Evolutionary conservation across 148 eudicot species (phyloP), one percentile per base, ranked within the genome.

Genomic region (Chenopodium suecicum): DNA sequence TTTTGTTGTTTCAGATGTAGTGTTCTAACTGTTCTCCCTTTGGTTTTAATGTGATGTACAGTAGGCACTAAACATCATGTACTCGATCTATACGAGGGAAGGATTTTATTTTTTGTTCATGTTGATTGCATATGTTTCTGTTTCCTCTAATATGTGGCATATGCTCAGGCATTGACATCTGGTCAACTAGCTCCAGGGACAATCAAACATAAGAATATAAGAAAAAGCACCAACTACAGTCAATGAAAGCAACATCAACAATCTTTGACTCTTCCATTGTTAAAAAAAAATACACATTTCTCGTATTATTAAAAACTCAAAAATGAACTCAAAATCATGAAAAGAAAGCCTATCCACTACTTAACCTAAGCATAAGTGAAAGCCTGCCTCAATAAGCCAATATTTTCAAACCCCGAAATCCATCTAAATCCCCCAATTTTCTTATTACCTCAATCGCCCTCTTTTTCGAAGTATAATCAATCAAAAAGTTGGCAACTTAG

Each of bases 141-240:
- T 29, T n/a, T 29, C 74, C 48, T 44, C 78, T 84, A 34, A 82
- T 75, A 4, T 29, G 3, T 76, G 76, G 58, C 32, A 60, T 69
- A 50, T 67, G 23, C 56, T 70, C 89, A 96, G 99, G 99, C 99
- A 54, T 77, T 94, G 65, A 91, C 91, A 80, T 89, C 90, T 79
- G 98, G 98, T 37, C 82, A 86, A 84, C 88, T 94, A 81, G 81
- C 88, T 85, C 88, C 73, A 77, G 99, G 98, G 44, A 44, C 27
- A 44, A 71, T 2, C 75, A 22, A 71, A 41, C 74, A 34, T 27
- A 12, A 68, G 19, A 10, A 68, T 27, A 68, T 31, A 29, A 68
- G 41, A 6, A 68, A 2, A 16, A 50, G 41, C 71, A 69, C 3
- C 11, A 69, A 16, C 46, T 32, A 32, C 50, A 56, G 0, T 56